Percentiles rank a stretch among this genome's conserved stretches.
These are phyloP conservation scores for Aulographum hederae DNA, from an alignment of 2,329 filamentous ascomycete genomes.

Conservation along the genomic window DNA sequence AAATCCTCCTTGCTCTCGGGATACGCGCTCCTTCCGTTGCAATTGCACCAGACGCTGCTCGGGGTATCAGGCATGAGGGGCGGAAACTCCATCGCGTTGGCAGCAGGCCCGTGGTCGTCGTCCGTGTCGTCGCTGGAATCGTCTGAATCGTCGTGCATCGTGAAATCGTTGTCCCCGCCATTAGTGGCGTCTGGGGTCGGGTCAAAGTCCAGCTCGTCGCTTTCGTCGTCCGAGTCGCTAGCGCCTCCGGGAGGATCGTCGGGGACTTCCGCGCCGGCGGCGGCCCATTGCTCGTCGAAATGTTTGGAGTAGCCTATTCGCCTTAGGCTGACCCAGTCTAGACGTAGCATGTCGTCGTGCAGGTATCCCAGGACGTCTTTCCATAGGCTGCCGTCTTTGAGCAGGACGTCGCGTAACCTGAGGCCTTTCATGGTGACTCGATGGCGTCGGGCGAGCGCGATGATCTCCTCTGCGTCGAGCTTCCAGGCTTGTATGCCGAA, in stretches of 20 bases:
- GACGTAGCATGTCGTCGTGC: constrained; percentile 33
- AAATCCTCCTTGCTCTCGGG: constrained; percentile 25
- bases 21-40: constrained; percentile 16
- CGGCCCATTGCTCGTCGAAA: constrained; percentile 28
- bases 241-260: constrained; percentile 23
- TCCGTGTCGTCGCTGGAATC: not conserved
- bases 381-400: constrained; percentile 43
- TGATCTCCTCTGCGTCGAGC: constrained; percentile 40
- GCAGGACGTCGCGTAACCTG: constrained; percentile 39
- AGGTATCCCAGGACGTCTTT: constrained; percentile 39
- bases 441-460: constrained; percentile 36
- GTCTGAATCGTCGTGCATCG: not conserved
- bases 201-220: constrained; percentile 10
- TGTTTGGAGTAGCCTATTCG: constrained; percentile 39
- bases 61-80: constrained; percentile 25
- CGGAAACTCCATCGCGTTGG: constrained; percentile 25
- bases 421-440: constrained; percentile 37
- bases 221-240: constrained; percentile 14
- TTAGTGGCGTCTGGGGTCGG: not conserved
- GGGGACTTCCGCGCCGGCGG: constrained; percentile 27
- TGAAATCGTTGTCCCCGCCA: not conserved
- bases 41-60: constrained; percentile 28
- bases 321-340: constrained; percentile 45
- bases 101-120: constrained; percentile 10
- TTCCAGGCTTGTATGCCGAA: constrained; percentile 50